phyloP scores from a whole-genome alignment of 176 grass and related monocot species.

The Chloris gayana region DNA sequence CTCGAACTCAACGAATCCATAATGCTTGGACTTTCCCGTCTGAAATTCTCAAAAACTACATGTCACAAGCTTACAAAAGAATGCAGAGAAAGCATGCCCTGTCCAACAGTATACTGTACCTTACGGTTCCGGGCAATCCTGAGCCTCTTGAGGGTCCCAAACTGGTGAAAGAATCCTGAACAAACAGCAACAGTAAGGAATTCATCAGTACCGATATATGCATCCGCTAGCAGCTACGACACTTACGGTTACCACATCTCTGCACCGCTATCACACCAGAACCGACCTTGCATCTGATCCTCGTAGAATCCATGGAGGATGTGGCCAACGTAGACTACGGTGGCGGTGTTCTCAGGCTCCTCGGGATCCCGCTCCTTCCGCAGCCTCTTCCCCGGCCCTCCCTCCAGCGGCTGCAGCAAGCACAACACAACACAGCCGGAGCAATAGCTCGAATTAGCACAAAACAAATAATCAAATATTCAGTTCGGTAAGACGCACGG shows the following conservation, averaged over 20 bases:
- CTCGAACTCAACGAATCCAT: slow-evolving; percentile 92
- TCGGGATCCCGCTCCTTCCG: slow-evolving; percentile 44
- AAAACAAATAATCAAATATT: not conserved
- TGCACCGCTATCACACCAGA: not conserved
- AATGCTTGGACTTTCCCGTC: slow-evolving; percentile 98
- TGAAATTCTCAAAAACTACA: slow-evolving; percentile 39
- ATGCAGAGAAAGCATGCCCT: not conserved
- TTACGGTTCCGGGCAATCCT: slow-evolving; percentile 80
- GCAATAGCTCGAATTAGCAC: not conserved
- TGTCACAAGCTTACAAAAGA: slow-evolving; percentile 21
- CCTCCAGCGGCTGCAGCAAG: slow-evolving; percentile 69
- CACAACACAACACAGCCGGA: not conserved
- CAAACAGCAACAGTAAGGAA: too few relatives aligned
- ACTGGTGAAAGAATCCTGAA: slow-evolving; percentile 88
- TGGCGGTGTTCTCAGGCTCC: slow-evolving; percentile 67
- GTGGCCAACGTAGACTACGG: slow-evolving; percentile 83
- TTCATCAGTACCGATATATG: too few relatives aligned
- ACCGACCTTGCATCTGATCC: slow-evolving; percentile 85
- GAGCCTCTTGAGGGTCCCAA: slow-evolving; percentile 74
- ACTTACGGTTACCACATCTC: too few relatives aligned
- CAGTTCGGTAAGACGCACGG: not conserved
- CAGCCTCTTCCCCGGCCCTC: slow-evolving; percentile 42
- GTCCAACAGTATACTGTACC: slow-evolving; percentile 13
- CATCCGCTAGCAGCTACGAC: too few relatives aligned
- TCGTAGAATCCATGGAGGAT: slow-evolving; percentile 97